Evolutionary conservation across 2,329 filamentous ascomycete genomes (phyloP), one percentile per base, ranked within the genome.

Genomic region (Ophiostoma sp.): DNA sequence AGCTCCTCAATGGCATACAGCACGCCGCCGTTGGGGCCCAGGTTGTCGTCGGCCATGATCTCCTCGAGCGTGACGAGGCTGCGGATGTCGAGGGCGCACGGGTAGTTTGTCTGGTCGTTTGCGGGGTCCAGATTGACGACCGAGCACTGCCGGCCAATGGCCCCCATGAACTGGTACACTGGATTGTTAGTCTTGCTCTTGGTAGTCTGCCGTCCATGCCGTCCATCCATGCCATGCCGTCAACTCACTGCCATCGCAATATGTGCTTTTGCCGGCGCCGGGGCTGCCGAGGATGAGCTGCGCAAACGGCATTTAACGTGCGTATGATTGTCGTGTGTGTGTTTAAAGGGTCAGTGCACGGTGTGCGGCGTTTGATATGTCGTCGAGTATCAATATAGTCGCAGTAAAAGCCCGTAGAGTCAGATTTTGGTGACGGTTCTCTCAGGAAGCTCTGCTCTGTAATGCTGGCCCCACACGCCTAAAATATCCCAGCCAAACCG

Each of bases 101-200:
- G 89, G 79, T 98, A 99, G 72, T 88, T 91, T 1, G 93, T 95
- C 72, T 90, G 89, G 77, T 98, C 94, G 83, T 99, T 99, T 69
- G 95, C 95, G 35, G 95, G 95, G 80, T 99, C 95, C 74, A 99
- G 89, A 78, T 99, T 99, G 71, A 97, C 92, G 52, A 98, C 89
- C 20, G 93, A 96, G 83, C 93, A 97, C 79, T 96, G 94, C 70
- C 95, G 90, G 72, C 94, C 93, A 78, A 99, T 97, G 73, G 95
- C 94, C 74, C 90, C 90, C 85, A 98, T 90, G 82, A 99, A 99
- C 81, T 99, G 95, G 77, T 97, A 92, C 91, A 99, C 88, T 90
- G 71, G 11, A 15, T 4, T 67, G 54, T 27, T 69, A 39, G 44
- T 35, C 41, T 10, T 39, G 13, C 36, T 33, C 36, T 2, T 17